Evolutionary conservation across 1,139 yeast species (phyloP).

Genomic region (Yamadazyma mexicana): DNA sequence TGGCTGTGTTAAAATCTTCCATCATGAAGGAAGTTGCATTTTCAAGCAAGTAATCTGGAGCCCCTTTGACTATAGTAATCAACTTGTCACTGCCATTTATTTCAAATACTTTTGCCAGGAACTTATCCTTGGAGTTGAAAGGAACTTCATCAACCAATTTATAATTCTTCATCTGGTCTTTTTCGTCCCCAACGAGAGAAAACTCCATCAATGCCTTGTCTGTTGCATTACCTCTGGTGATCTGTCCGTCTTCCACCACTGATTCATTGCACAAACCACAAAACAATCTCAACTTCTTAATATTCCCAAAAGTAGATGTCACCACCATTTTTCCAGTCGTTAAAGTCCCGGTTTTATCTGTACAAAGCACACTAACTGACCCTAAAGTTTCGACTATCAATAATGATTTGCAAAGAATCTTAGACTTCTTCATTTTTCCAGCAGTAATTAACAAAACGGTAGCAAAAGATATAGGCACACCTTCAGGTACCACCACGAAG

Average conservation of each 20-base stretch:
- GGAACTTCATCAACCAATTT: slow-evolving; percentile 29
- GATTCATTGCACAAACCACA: slow-evolving; percentile 46
- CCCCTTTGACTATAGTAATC: slow-evolving; percentile 45
- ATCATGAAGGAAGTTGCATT: slow-evolving; percentile 22
- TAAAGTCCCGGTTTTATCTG: slow-evolving; percentile 39
- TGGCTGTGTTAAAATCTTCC: slow-evolving; percentile 17
- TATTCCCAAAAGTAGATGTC: slow-evolving; percentile 22
- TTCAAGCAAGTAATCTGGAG: slow-evolving; percentile 47
- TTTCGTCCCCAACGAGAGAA: slow-evolving; percentile 18
- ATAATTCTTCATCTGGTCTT: slow-evolving; percentile 1
- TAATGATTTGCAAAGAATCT: slow-evolving; percentile 31
- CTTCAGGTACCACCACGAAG: slow-evolving; percentile 38
- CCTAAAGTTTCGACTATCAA: slow-evolving; percentile 36
- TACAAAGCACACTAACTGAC: slow-evolving; percentile 34
- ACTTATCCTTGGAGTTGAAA: slow-evolving; percentile 51
- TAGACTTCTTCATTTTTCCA: slow-evolving; percentile 26
- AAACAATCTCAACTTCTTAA: slow-evolving; percentile 19
- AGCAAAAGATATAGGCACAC: slow-evolving; percentile 37
- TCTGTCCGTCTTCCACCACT: slow-evolving; percentile 8
- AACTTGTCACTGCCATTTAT: slow-evolving; percentile 15
- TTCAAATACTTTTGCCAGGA: slow-evolving; percentile 39
- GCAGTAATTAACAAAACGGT: slow-evolving; percentile 34
- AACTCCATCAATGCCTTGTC: slow-evolving; percentile 46
- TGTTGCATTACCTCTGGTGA: slow-evolving; percentile 45
- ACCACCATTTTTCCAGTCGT: slow-evolving; percentile 36